Evolutionary conservation across 805 yeast genomes (phyloP), one percentile per base, ranked within the genome.

Genomic region (Metschnikowia lunata): DNA sequence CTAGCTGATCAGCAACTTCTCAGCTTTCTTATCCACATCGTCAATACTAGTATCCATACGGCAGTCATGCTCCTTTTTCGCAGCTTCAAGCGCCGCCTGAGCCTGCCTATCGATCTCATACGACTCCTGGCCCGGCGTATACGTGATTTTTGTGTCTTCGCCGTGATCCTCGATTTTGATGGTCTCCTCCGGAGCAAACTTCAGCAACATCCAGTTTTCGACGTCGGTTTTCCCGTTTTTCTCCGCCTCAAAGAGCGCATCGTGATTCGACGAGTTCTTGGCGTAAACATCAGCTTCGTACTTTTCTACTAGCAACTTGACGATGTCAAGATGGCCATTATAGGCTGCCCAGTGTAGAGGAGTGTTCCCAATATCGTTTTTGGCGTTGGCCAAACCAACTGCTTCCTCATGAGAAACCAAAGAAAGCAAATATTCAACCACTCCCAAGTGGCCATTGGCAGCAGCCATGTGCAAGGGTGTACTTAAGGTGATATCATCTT

Each of bases 311-410:
- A 93, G 68, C 10, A 78, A 56, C 60, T 84, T 66, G 15, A 88
- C 91, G 8, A 83, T 69, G 3, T 77, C 82, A 45, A 88, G 63
- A 56, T 89, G 89, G 1, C 97, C 98, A 57, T 87, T 89, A 52
- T 81, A 77, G 0, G 95, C 77, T 0, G 98, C 97, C 99, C 99
- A 93, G 62, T 93, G 98, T 51, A 93, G 72, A 1, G 98, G 85
- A 0, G 99, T 90, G 62, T 93, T 93, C 1, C 98, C 99, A 15
- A 85, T 79, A 39, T 79, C 85, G 60, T 93, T 93, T 43, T 70
- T 47, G 13, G 53, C 54, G 26, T 60, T 48, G 11, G 65, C 71
- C 45, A 67, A 56, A 28, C 48, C 43, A 10, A 43, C 55, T 12
- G 79, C 78, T 8, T 79, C 74, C 29, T 62, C 69, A 29, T 69